These are phyloP conservation scores for Stemphylium vesicarium DNA, from an alignment of 2,329 filamentous ascomycete genomes.

Conservation along the genomic window DNA sequence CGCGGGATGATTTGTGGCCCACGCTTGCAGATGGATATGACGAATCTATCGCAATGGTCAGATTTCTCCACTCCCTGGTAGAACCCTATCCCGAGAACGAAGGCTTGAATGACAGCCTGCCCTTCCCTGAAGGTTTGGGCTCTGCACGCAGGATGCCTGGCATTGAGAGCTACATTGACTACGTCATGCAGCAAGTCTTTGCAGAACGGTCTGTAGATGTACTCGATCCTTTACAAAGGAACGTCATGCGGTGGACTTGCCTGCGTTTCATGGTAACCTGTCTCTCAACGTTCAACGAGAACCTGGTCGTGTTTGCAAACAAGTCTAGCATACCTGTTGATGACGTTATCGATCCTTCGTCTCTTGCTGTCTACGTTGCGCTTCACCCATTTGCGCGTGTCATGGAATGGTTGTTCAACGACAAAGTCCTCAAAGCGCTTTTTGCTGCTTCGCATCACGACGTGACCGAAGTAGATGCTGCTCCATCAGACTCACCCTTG, in stretches of 20 bases:
- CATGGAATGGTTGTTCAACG: constrained; percentile 98
- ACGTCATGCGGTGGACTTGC: constrained; percentile 78
- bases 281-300: constrained; percentile 89
- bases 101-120: constrained; percentile 74
- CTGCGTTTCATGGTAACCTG: constrained; percentile 83
- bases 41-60: constrained; percentile 82
- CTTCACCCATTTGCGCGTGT: constrained; percentile 92
- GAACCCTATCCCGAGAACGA: constrained; percentile 67
- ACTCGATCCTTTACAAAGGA: constrained; percentile 68
- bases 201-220: constrained; percentile 70
- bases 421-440: constrained; percentile 79
- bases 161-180: constrained; percentile 92
- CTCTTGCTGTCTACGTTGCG: constrained; percentile 78
- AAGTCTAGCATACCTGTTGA: constrained; percentile 78
- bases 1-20: constrained; percentile 63
- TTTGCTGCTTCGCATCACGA: constrained; percentile 82
- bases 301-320: constrained; percentile 84
- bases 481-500: constrained; percentile 78
- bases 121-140: constrained; percentile 87
- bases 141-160: constrained; percentile 79
- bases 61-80: constrained; percentile 75
- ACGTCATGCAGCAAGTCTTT: constrained; percentile 81
- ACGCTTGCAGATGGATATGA: constrained; percentile 81
- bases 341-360: constrained; percentile 73
- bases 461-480: constrained; percentile 71